phyloP scores from a whole-genome alignment of 805 yeast species.

The Metschnikowia vanudenii region DNA sequence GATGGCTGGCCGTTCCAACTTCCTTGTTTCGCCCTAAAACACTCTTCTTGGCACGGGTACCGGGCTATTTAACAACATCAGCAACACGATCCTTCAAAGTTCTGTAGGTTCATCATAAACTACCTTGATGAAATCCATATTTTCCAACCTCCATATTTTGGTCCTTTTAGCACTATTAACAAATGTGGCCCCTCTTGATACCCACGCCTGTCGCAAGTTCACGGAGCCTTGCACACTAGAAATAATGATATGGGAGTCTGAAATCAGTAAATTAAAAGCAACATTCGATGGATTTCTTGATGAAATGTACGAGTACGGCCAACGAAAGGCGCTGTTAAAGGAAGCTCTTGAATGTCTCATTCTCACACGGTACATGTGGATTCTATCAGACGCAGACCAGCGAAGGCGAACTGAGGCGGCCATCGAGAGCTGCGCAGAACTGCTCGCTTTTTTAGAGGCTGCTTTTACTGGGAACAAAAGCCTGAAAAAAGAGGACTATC shows the following conservation, averaged over 20 bases:
- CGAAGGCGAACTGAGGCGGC: background rate
- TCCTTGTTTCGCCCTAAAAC: too few species aligned
- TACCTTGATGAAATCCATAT: too few species aligned
- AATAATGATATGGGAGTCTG: background rate
- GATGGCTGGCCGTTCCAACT: too few species aligned
- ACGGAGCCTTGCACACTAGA: background rate
- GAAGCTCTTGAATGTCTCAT: conserved; percentile 1
- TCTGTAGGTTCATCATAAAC: too few species aligned
- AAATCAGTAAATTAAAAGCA: background rate
- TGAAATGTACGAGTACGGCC: background rate
- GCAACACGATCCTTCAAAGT: too few species aligned
- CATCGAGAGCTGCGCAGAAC: background rate
- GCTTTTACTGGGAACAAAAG: background rate
- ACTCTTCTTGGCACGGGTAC: too few species aligned
- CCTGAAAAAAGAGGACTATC: background rate
- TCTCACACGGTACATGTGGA: background rate
- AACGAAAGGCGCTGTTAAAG: background rate
- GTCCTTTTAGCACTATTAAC: too few species aligned
- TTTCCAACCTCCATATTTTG: too few species aligned
- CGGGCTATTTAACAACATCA: too few species aligned
- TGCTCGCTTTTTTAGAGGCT: background rate
- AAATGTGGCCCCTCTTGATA: too few species aligned
- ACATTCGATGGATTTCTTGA: background rate
- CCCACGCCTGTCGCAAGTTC: background rate
- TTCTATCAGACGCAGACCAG: background rate